These are phyloP conservation scores for Scheffersomyces amazonensis DNA, from an alignment of 805 yeast species.

Conservation along the genomic window DNA sequence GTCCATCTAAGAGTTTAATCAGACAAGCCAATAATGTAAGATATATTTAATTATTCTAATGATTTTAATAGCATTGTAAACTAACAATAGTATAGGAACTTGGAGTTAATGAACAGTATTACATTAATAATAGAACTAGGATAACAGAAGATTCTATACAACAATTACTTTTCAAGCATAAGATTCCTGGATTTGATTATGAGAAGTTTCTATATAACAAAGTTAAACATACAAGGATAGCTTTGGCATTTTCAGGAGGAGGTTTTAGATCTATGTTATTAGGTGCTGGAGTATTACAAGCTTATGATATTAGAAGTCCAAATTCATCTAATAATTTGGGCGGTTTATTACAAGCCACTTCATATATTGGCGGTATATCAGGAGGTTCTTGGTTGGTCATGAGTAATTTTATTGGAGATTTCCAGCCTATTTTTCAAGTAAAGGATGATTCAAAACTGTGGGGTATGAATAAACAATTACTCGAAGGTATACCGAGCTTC, in stretches of 20 bases:
- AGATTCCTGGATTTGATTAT: slow-evolving; percentile 31
- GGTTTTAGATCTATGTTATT: slow-evolving; percentile 59
- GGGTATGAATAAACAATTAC: slow-evolving; percentile 45
- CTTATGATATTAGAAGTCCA: slow-evolving; percentile 46
- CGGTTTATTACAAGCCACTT: slow-evolving; percentile 52
- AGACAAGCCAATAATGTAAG: slow-evolving; percentile 18
- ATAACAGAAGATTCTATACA: slow-evolving; percentile 20
- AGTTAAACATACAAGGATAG: slow-evolving; percentile 23
- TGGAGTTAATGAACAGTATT: slow-evolving; percentile 19
- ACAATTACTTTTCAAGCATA: slow-evolving; percentile 23
- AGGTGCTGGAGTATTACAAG: slow-evolving; percentile 55
- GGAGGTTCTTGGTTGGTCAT: slow-evolving; percentile 75
- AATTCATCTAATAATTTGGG: slow-evolving; percentile 30
- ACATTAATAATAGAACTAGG: slow-evolving; percentile 24
- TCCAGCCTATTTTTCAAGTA: slow-evolving; percentile 21
- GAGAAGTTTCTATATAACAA: slow-evolving; percentile 14
- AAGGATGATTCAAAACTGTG: slow-evolving; percentile 26
- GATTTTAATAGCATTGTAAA: background rate
- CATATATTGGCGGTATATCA: slow-evolving; percentile 63
- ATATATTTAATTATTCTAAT: background rate
- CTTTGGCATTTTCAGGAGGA: slow-evolving; percentile 48
- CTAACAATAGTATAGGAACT: slow-evolving; percentile 5
- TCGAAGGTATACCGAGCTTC: slow-evolving; percentile 58
- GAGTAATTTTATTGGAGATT: slow-evolving; percentile 32
- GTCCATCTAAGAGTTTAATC: slow-evolving; percentile 18